These are phyloP conservation scores for Fagus sylvatica DNA, from an alignment of 306 rosid species.

Conservation along the genomic window DNA sequence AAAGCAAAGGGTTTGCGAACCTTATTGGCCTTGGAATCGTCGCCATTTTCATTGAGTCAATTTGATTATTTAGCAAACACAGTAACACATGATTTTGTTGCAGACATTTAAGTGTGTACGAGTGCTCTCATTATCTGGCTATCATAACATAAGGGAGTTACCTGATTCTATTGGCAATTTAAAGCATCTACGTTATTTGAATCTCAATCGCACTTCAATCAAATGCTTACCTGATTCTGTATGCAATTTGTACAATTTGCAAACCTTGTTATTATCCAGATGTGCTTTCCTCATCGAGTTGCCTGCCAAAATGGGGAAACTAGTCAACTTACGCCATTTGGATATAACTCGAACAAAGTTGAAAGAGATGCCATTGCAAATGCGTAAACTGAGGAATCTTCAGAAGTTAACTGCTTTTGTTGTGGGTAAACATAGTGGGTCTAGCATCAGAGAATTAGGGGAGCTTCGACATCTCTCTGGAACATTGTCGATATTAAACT, in stretches of 20 bases:
- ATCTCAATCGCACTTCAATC: neutral
- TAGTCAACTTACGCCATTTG: no score
- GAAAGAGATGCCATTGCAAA: no score
- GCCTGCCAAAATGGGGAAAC: no score
- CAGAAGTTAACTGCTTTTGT: no score
- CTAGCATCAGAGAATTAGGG: no score
- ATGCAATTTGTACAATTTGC: slow-evolving; percentile 11
- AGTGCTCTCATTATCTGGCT: neutral
- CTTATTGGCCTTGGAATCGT: neutral
- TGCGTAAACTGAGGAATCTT: no score
- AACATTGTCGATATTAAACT: no score
- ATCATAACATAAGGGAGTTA: neutral
- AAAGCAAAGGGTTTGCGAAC: neutral
- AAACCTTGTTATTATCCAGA: slow-evolving; percentile 8
- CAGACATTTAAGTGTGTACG: neutral
- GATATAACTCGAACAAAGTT: no score
- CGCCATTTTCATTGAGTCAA: no score
- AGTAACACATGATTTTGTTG: neutral
- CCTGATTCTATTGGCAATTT: slow-evolving; percentile 1
- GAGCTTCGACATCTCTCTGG: no score
- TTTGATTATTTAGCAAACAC: neutral
- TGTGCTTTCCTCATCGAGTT: no score
- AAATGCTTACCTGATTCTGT: slow-evolving; percentile 9
- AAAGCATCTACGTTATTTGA: slow-evolving; percentile 20
- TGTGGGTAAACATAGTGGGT: no score